phyloP scores from a whole-genome alignment of 768 basidiomycete genomes.

The Leccinum aurantiacum region DNA sequence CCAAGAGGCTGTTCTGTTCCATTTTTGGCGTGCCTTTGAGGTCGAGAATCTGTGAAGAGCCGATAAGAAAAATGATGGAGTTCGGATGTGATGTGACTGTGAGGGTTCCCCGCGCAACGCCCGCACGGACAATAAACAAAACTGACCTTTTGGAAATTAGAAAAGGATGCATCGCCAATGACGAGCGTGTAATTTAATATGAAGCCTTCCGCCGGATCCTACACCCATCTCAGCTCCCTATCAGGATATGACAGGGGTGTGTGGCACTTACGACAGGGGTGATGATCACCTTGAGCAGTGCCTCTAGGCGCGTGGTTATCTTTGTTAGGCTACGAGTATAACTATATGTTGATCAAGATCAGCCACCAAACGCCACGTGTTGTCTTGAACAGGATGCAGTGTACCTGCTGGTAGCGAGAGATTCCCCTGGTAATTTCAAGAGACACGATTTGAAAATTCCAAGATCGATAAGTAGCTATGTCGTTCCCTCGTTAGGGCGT shows the following conservation, averaged over 20 bases:
- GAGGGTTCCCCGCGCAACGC: background rate
- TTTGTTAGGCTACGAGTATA: constrained; percentile 84
- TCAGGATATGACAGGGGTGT: background rate
- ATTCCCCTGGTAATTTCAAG: constrained; percentile 78
- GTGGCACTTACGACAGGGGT: constrained; percentile 73
- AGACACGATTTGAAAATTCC: constrained; percentile 84
- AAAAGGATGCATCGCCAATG: constrained; percentile 92
- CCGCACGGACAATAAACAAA: background rate
- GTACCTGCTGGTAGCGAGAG: constrained; percentile 54
- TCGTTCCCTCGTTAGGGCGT: constrained; percentile 10
- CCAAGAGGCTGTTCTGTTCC: constrained; percentile 87
- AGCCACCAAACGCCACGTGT: constrained; percentile 6
- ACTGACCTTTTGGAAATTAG: constrained; percentile 96
- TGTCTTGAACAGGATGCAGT: constrained; percentile 11
- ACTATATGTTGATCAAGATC: constrained; percentile 39
- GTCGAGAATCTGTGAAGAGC: constrained; percentile 71
- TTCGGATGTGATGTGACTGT: background rate
- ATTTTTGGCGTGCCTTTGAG: constrained; percentile 87
- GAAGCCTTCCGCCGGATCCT: constrained; percentile 93
- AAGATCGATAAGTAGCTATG: constrained; percentile 84
- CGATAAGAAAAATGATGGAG: no score
- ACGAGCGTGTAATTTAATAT: constrained; percentile 94
- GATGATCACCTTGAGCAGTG: constrained; percentile 91
- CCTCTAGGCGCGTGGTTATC: constrained; percentile 79
- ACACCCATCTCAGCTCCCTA: background rate